Percentiles rank a stretch among this genome's conserved stretches.
Evolutionary conservation across 1,139 yeast species (phyloP).

Genomic region (Candida sp.): DNA sequence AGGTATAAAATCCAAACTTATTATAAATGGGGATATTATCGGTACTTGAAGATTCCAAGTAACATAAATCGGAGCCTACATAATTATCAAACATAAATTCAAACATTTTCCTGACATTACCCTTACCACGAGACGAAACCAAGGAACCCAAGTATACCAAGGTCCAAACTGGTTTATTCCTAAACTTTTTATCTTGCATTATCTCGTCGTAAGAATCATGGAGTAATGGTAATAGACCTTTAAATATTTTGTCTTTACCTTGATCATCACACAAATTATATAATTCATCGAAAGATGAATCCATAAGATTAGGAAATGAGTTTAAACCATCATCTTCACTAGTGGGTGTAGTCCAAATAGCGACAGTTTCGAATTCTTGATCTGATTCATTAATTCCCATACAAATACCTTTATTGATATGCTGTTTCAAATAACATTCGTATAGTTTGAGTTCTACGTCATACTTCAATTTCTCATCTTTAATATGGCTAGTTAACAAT

Average conservation of each 20-base stretch:
- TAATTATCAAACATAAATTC: slow-evolving; percentile 51
- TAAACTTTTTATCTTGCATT: slow-evolving; percentile 28
- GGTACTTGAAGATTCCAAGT: slow-evolving; percentile 57
- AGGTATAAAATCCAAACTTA: slow-evolving; percentile 52
- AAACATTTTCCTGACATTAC: slow-evolving; percentile 57
- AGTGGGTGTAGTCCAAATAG: slow-evolving; percentile 63
- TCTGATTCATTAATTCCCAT: slow-evolving; percentile 44
- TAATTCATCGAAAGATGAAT: slow-evolving; percentile 55
- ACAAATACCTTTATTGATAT: slow-evolving; percentile 53
- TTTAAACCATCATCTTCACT: slow-evolving; percentile 42
- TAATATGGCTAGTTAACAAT: slow-evolving; percentile 43
- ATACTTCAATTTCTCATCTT: slow-evolving; percentile 29
- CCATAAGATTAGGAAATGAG: slow-evolving; percentile 47
- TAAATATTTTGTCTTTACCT: slow-evolving; percentile 53
- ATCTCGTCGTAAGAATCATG: slow-evolving; percentile 49
- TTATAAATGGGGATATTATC: slow-evolving; percentile 56
- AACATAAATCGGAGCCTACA: slow-evolving; percentile 42
- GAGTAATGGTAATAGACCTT: slow-evolving; percentile 54
- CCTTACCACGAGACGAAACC: slow-evolving; percentile 62
- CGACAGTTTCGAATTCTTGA: slow-evolving; percentile 57
- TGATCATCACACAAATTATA: slow-evolving; percentile 49
- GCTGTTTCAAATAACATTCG: slow-evolving; percentile 57
- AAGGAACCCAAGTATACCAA: slow-evolving; percentile 62
- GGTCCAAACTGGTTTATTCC: slow-evolving; percentile 45
- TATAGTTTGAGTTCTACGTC: slow-evolving; percentile 47